Evolutionary conservation across 2,329 filamentous ascomycete genomes (phyloP).

Genomic region (Drechslerella stenobrocha): DNA sequence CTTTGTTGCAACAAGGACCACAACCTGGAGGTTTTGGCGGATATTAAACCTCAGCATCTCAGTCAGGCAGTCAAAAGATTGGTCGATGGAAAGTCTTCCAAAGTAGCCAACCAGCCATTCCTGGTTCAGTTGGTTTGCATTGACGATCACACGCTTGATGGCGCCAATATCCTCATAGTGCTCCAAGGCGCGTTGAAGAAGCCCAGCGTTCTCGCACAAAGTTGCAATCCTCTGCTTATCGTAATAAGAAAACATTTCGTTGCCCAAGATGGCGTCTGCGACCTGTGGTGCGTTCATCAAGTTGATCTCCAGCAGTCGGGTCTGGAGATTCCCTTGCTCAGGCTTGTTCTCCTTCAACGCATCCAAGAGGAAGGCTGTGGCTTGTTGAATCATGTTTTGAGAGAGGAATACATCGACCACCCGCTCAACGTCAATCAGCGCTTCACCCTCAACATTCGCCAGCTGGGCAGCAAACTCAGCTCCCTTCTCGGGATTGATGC

Average conservation of each 20-base stretch:
- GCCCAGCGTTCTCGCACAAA: slow-evolving; percentile 88
- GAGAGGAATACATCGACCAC: slow-evolving; percentile 98
- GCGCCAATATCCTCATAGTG: slow-evolving; percentile 88
- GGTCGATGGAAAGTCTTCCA: slow-evolving; percentile 89
- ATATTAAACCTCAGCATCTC: slow-evolving; percentile 97
- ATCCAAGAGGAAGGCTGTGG: slow-evolving; percentile 95
- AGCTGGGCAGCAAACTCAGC: slow-evolving; percentile 91
- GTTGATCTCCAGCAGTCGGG: slow-evolving; percentile 96
- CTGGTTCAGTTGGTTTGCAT: slow-evolving; percentile 75
- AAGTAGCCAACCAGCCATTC: slow-evolving; percentile 95
- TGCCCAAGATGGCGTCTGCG: slow-evolving; percentile 93
- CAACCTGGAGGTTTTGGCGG: slow-evolving; percentile 90
- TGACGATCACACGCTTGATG: slow-evolving; percentile 86
- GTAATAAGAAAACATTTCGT: slow-evolving; percentile 98
- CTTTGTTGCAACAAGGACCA: slow-evolving; percentile 94
- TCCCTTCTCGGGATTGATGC: slow-evolving; percentile 88
- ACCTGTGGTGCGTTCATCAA: slow-evolving; percentile 94
- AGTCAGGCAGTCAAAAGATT: slow-evolving; percentile 89
- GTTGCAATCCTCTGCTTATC: slow-evolving; percentile 86
- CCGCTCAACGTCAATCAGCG: slow-evolving; percentile 87
- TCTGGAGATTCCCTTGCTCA: slow-evolving; percentile 91
- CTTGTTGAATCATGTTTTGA: slow-evolving; percentile 96
- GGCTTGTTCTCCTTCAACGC: slow-evolving; percentile 92
- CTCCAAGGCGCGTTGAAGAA: slow-evolving; percentile 84
- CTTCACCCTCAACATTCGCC: slow-evolving; percentile 83